These are phyloP conservation scores for Rhodotorula sphaerocarpa DNA, from an alignment of 768 basidiomycete species.

Conservation along the genomic window DNA sequence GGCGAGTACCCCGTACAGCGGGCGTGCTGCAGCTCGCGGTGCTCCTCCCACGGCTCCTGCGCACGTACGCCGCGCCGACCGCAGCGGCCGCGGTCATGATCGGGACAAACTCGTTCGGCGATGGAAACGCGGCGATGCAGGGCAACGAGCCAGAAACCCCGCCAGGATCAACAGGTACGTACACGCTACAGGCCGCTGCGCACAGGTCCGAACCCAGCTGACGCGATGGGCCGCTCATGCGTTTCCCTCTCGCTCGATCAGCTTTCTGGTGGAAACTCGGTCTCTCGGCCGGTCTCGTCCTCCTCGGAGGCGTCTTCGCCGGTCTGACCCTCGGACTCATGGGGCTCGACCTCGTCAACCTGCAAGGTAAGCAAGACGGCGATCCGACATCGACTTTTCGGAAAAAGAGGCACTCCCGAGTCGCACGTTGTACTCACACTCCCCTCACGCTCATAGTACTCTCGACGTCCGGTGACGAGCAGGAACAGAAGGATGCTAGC, in stretches of 20 bases:
- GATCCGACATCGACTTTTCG: no score
- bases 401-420: no score
- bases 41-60: neutral
- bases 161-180: neutral
- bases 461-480: conserved; percentile 30
- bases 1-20: conserved; percentile 3
- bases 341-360: conserved; percentile 46
- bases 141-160: neutral
- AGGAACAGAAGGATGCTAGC: conserved; percentile 40
- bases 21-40: conserved; percentile 5
- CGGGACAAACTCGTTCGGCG: neutral
- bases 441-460: conserved; percentile 7
- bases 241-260: no score
- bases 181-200: neutral
- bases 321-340: conserved; percentile 46
- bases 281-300: conserved; percentile 61
- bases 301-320: conserved; percentile 83
- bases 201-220: neutral
- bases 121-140: neutral
- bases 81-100: neutral
- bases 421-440: neutral
- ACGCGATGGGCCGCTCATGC: neutral
- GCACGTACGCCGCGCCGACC: conserved; percentile 8
- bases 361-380: conserved; percentile 1
- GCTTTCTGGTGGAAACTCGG: conserved; percentile 68